Percentiles rank a stretch among this genome's conserved stretches.
Evolutionary conservation across 768 basidiomycete species (phyloP).

Genomic region (Calocera viscosa): DNA sequence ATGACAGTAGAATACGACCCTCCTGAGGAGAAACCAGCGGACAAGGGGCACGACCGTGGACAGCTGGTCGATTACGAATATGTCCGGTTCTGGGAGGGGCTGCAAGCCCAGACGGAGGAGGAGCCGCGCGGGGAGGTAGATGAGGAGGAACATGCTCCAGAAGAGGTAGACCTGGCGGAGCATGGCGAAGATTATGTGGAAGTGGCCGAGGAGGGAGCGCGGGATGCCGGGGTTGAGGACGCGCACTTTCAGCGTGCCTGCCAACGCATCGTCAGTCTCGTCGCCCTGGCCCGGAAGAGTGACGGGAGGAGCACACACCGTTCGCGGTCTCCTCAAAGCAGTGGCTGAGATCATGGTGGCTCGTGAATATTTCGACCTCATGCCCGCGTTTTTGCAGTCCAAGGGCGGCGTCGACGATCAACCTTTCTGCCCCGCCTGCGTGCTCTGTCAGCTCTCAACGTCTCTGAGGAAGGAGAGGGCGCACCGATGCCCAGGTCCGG

Average conservation of each 20-base stretch:
- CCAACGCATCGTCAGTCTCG: not conserved
- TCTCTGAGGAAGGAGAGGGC: conserved; percentile 10
- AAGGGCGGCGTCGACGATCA: conserved; percentile 89
- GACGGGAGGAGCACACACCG: conserved; percentile 39
- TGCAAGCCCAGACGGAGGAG: conserved; percentile 18
- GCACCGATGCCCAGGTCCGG: conserved; percentile 90
- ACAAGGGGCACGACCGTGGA: conserved; percentile 84
- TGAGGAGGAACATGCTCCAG: conserved; percentile 44
- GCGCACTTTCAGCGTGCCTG: conserved; percentile 71
- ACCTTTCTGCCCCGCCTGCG: conserved; percentile 84
- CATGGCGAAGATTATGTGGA: conserved; percentile 84
- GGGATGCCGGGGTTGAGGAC: conserved; percentile 66
- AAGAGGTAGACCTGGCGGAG: conserved; percentile 70
- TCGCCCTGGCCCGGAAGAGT: not conserved
- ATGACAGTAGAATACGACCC: conserved; percentile 94
- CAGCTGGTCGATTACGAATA: conserved; percentile 91
- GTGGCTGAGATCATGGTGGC: conserved; percentile 72
- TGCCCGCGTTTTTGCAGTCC: conserved; percentile 79
- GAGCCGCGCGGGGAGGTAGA: conserved; percentile 27
- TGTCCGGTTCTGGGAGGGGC: conserved; percentile 35
- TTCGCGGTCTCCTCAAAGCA: conserved; percentile 92
- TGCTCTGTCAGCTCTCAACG: not conserved
- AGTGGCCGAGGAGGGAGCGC: conserved; percentile 59
- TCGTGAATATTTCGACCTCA: conserved; percentile 79
- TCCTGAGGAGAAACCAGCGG: conserved; percentile 48